A percentile compares a stretch with the other conserved stretches of the same genome.
Conservation (phyloP, 805 yeast species). For the Candida boleticola region DNA sequence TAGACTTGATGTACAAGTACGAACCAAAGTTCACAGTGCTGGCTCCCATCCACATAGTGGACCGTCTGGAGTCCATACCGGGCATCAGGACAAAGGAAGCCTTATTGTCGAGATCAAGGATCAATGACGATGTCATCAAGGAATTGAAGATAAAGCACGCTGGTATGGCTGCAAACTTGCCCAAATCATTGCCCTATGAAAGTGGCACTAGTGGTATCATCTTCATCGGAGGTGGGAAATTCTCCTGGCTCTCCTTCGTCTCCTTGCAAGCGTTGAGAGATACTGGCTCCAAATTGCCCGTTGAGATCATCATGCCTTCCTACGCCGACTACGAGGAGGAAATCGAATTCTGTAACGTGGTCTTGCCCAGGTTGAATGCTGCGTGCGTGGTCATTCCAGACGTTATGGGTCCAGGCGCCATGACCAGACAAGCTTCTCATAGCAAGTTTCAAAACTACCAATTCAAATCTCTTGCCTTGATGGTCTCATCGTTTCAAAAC, state of each 20-base stretch:
- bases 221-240: conserved; percentile 44
- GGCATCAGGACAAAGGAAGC: conserved; percentile 3
- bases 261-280: conserved; percentile 41
- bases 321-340: conserved; percentile 35
- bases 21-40: not conserved
- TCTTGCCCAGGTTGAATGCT: conserved; percentile 41
- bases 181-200: conserved; percentile 6
- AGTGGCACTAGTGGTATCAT: conserved; percentile 18
- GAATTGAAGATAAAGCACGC: conserved; percentile 3
- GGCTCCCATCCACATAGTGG: conserved; percentile 2
- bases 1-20: conserved; percentile 4
- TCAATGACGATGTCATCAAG: not conserved
- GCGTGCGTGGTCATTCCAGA: conserved; percentile 40
- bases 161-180: not conserved
- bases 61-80: not conserved
- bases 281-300: conserved; percentile 42
- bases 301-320: conserved; percentile 43
- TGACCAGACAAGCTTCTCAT: conserved; percentile 8
- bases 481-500: conserved; percentile 46
- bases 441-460: conserved; percentile 33
- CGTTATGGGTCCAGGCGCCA: conserved; percentile 22
- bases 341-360: conserved; percentile 35
- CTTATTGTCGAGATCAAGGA: conserved; percentile 1
- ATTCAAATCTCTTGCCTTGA: conserved; percentile 41
- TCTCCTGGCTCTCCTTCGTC: conserved; percentile 39